Evolutionary conservation across 2,329 filamentous ascomycete species (phyloP).

Genomic region (Botryotinia globosa): DNA sequence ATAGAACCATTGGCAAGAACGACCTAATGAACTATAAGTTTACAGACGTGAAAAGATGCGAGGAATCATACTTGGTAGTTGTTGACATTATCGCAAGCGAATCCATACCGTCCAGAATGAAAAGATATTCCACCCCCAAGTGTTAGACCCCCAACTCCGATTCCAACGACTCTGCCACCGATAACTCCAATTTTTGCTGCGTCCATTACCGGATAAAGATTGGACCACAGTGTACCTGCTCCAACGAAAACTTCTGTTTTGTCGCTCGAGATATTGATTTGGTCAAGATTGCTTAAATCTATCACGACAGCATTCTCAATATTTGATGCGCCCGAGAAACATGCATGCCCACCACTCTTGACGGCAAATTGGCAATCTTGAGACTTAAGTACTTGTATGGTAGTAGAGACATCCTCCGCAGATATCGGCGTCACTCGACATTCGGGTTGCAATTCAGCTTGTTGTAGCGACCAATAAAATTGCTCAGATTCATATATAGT

Average conservation of each 20-base stretch:
- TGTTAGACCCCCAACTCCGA: conserved; percentile 30
- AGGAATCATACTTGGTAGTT: conserved; percentile 22
- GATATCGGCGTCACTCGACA: conserved; percentile 29
- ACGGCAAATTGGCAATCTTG: conserved; percentile 30
- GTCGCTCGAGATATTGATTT: conserved; percentile 33
- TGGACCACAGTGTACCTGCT: conserved; percentile 41
- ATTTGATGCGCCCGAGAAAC: conserved; percentile 48
- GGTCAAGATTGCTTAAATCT: conserved; percentile 42
- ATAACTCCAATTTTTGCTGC: conserved; percentile 37
- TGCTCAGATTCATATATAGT: conserved; percentile 24
- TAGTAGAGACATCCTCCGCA: conserved; percentile 27
- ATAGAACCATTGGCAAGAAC: conserved; percentile 51
- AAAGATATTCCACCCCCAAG: conserved; percentile 31
- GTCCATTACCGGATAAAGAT: conserved; percentile 30
- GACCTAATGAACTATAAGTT: conserved; percentile 28
- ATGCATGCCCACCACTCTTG: conserved; percentile 32
- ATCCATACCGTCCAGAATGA: conserved; percentile 26
- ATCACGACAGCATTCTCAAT: conserved; percentile 50
- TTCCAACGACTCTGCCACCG: conserved; percentile 40
- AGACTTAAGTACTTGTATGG: conserved; percentile 21
- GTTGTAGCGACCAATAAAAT: conserved; percentile 38
- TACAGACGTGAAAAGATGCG: not conserved
- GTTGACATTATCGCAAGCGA: conserved; percentile 26
- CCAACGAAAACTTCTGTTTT: conserved; percentile 39
- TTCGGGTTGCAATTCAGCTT: conserved; percentile 24